Evolutionary conservation across 2,329 filamentous ascomycete genomes (phyloP).

Genomic region (Pseudogymnoascus sp.): DNA sequence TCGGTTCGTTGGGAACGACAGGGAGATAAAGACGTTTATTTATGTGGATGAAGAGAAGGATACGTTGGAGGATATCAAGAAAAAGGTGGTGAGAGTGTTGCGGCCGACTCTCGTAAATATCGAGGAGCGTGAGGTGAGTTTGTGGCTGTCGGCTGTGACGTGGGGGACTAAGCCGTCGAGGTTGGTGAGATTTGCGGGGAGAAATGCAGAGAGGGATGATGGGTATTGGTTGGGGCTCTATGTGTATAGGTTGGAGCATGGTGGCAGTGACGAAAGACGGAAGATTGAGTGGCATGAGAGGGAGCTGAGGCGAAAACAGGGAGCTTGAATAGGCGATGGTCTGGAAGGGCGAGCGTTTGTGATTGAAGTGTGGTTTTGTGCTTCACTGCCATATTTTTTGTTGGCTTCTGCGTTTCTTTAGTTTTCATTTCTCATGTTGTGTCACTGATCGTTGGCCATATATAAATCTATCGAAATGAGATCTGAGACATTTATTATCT

Average conservation of each 20-base stretch:
- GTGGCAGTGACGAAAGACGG: neutral
- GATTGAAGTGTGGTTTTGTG: neutral
- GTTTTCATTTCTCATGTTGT: neutral
- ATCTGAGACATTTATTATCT: neutral
- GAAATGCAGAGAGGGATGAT: neutral
- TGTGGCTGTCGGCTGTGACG: neutral
- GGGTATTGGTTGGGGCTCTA: neutral
- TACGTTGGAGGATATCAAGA: neutral
- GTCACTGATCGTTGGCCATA: neutral
- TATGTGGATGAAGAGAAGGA: neutral
- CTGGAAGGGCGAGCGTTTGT: neutral
- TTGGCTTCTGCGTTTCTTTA: neutral
- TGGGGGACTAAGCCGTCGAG: neutral
- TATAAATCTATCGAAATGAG: neutral
- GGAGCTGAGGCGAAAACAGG: neutral
- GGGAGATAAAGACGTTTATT: neutral
- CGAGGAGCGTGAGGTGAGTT: neutral
- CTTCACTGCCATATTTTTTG: neutral
- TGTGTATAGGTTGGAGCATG: neutral
- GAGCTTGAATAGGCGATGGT: neutral
- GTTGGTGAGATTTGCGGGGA: neutral
- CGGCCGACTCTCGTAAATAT: neutral
- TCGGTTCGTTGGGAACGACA: neutral
- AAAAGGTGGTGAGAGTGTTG: neutral
- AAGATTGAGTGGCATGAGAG: neutral